A percentile compares a stretch with the other conserved stretches of the same genome.
Conservation (phyloP, 495 filamentous ascomycete species). For the Tuber umbilicatum region DNA sequence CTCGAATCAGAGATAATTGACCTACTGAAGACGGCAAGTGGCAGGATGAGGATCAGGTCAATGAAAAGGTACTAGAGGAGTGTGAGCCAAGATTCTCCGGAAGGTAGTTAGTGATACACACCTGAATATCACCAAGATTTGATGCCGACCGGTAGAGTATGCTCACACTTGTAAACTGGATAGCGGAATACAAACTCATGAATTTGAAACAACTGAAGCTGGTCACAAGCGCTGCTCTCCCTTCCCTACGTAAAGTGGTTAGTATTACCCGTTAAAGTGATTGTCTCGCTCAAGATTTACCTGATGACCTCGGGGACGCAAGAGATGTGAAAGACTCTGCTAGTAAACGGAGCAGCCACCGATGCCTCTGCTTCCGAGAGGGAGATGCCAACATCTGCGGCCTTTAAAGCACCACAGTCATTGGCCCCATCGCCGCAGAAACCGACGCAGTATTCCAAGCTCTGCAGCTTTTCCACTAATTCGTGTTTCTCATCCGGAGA, state of each 20-base stretch:
- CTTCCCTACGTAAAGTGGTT: conserved; percentile 56
- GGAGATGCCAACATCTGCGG: conserved; percentile 97
- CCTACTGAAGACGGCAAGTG: conserved; percentile 92
- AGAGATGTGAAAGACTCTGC: conserved; percentile 88
- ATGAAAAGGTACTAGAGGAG: conserved; percentile 73
- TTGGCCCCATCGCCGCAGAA: conserved; percentile 99
- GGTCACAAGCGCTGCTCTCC: conserved; percentile 86
- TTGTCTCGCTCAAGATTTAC: conserved; percentile 43
- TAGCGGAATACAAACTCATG: conserved; percentile 98
- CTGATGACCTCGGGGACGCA: conserved; percentile 91
- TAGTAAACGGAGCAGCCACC: conserved; percentile 95
- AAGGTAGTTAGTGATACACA: conserved; percentile 36
- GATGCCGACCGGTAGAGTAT: conserved; percentile 93
- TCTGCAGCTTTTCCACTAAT: conserved; percentile 92
- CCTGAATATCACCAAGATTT: conserved; percentile 95
- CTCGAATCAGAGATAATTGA: conserved; percentile 22
- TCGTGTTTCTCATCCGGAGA: conserved; percentile 99
- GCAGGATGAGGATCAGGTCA: conserved; percentile 84
- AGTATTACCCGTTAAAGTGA: conserved; percentile 13
- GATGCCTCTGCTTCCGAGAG: conserved; percentile 96
- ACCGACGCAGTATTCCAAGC: conserved; percentile 88
- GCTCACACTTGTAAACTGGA: conserved; percentile 98
- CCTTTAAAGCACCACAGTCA: conserved; percentile 95
- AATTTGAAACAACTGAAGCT: conserved; percentile 99
- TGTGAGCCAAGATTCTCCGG: conserved; percentile 27